A percentile compares a stretch with the other conserved stretches of the same genome.
Evolutionary conservation across 176 grass and related monocot species (phyloP).

Genomic region (Oryza rufipogon): DNA sequence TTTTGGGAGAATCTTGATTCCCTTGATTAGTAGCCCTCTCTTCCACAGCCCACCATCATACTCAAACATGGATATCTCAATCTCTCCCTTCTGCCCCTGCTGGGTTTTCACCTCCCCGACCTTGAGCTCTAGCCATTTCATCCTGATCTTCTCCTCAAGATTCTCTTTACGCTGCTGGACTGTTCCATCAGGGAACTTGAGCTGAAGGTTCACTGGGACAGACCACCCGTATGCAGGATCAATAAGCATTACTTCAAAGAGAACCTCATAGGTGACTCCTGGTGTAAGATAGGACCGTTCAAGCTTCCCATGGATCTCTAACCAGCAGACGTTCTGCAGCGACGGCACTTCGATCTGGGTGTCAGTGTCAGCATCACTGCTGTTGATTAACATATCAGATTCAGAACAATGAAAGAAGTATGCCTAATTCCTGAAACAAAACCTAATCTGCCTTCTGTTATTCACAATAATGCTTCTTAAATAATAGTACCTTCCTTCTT

Average conservation of each 20-base stretch:
- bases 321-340: conserved; percentile 57
- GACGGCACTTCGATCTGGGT: conserved; percentile 42
- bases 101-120: conserved; percentile 37
- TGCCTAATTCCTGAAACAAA: not conserved
- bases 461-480: not conserved
- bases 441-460: not conserved
- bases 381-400: not conserved
- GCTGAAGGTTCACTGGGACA: conserved; percentile 42
- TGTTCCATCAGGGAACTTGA: conserved; percentile 51
- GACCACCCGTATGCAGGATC: conserved; percentile 37
- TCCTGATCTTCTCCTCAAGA: conserved; percentile 42
- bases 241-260: conserved; percentile 40
- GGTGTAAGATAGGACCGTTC: conserved; percentile 57
- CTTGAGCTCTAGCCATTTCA: conserved; percentile 45
- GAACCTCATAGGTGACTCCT: conserved; percentile 38
- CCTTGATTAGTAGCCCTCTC: conserved; percentile 52
- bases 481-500: conserved; percentile 46
- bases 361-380: not conserved
- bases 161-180: conserved; percentile 46
- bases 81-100: conserved; percentile 38
- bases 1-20: conserved; percentile 47
- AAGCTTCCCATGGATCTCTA: conserved; percentile 55
- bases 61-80: conserved; percentile 58
- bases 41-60: conserved; percentile 52
- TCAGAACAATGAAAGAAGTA: not conserved